Conservation (phyloP, 169 alveolate genomes). For the Plasmodium yoelii region DNA sequence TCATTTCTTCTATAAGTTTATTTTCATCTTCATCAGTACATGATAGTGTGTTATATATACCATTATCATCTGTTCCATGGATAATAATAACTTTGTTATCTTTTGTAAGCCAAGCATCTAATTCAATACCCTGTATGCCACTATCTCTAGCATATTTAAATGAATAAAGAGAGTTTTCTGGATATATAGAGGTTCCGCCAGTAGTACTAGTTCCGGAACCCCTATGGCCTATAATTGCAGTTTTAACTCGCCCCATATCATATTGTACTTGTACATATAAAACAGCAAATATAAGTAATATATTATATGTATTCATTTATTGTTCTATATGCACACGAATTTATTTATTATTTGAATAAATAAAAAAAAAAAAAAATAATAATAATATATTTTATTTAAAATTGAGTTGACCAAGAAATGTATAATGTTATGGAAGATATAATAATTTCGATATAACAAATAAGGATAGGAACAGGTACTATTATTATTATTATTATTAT, state of each 20-base stretch:
- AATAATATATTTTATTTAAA: too few species aligned
- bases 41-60: slow-evolving; percentile 29
- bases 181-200: slow-evolving; percentile 77
- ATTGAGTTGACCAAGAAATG: too few species aligned
- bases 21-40: background rate
- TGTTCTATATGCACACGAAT: too few species aligned
- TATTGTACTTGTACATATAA: background rate
- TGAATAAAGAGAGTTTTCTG: slow-evolving; percentile 82
- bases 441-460: too few species aligned
- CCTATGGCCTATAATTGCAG: slow-evolving; percentile 82
- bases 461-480: too few species aligned
- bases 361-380: too few species aligned
- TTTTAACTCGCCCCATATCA: slow-evolving; percentile 5
- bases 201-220: slow-evolving; percentile 85
- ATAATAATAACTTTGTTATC: slow-evolving; percentile 79
- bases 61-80: slow-evolving; percentile 80
- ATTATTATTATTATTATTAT: too few species aligned
- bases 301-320: background rate
- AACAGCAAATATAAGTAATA: background rate
- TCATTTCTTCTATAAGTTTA: slow-evolving; percentile 55
- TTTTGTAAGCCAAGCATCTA: slow-evolving; percentile 83
- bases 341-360: too few species aligned
- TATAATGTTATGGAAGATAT: too few species aligned
- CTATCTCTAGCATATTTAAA: slow-evolving; percentile 75
- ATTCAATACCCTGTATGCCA: slow-evolving; percentile 82